Conservation (phyloP, 768 basidiomycete species). For the Podaxis pistillaris region DNA sequence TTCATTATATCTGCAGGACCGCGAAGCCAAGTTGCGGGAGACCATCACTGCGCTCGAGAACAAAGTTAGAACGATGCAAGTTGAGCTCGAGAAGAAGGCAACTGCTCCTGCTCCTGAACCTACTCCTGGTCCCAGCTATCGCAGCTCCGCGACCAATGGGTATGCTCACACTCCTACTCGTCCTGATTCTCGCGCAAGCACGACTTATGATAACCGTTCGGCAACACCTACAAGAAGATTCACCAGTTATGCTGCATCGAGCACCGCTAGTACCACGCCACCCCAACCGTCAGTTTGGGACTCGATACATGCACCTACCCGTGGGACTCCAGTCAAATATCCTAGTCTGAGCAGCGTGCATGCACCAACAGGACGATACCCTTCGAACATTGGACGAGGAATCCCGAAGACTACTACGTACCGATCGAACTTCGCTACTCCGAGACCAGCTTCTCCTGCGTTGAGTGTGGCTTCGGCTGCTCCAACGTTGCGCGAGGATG, state of each 20-base stretch:
- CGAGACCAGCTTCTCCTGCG: slow-evolving; percentile 63
- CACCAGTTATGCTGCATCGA: slow-evolving; percentile 25
- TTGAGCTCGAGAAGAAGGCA: slow-evolving; percentile 53
- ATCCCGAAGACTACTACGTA: slow-evolving; percentile 32
- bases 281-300: slow-evolving; percentile 65
- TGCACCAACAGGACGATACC: slow-evolving; percentile 36
- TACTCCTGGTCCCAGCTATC: slow-evolving; percentile 32
- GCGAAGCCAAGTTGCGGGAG: slow-evolving; percentile 65
- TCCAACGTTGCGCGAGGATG: slow-evolving; percentile 69
- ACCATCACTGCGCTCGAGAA: slow-evolving; percentile 63
- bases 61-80: slow-evolving; percentile 55
- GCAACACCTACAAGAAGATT: slow-evolving; percentile 44
- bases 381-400: slow-evolving; percentile 30
- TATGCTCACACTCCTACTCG: slow-evolving; percentile 48
- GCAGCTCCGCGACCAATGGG: slow-evolving; percentile 38
- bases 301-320: slow-evolving; percentile 56
- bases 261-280: slow-evolving; percentile 34
- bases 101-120: slow-evolving; percentile 28
- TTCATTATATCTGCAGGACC: slow-evolving; percentile 47
- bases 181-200: slow-evolving; percentile 77
- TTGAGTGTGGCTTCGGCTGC: slow-evolving; percentile 72
- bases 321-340: slow-evolving; percentile 26
- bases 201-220: slow-evolving; percentile 50
- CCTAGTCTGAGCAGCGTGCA: slow-evolving; percentile 26
- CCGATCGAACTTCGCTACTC: slow-evolving; percentile 26